Evolutionary conservation across 2,329 filamentous ascomycete species (phyloP), one percentile per base, ranked within the genome.

Genomic region (Paecilomyces sp.): DNA sequence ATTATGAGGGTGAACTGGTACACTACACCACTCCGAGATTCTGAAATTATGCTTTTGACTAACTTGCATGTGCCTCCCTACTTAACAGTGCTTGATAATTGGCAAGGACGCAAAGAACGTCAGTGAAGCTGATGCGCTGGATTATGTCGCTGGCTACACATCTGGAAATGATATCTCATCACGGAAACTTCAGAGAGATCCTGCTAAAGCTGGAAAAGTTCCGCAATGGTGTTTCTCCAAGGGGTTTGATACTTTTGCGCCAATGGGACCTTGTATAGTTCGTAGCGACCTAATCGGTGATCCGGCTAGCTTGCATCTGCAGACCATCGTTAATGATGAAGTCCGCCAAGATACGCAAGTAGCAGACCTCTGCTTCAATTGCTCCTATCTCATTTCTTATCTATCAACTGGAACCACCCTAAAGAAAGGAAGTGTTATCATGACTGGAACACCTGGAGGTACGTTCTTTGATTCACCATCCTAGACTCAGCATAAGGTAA

Each of bases 1-100:
- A 91, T 74, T 91, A 91, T 72, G 88, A 92, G 74, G 88, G 86
- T 68, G 88, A 91, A 75, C 80, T 91, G 12, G 86, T 89, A 30
- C 77, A 83, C 56, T 51, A 0, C 80, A 74, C 55, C 81, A 79
- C 0, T 77, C 18, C 3, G 34, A 25, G 8, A 41, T 36, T 22
- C 31, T 33, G 12, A 55, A 33, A 28, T 28, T 15, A 11, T 55
- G 7, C 11, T 24, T 2, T 50, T 54, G 36, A 54, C 57, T 58
- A 41, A 15, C 3, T 25, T 24, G 25, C 34, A 28, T 28, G 25
- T 28, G 25, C 31, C 15, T 18, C 55, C 53, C 41, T 34, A 36
- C 53, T 34, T 34, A 36, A 56, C 58, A n/a, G 59, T 61, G 2
- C 51, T 61, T 8, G 59, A 56, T 86, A 12, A 80, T 87, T 52